Percentiles rank a stretch among this genome's conserved stretches.
Conservation (phyloP, 139 green algal species). For the Chlamydomonas incerta region DNA sequence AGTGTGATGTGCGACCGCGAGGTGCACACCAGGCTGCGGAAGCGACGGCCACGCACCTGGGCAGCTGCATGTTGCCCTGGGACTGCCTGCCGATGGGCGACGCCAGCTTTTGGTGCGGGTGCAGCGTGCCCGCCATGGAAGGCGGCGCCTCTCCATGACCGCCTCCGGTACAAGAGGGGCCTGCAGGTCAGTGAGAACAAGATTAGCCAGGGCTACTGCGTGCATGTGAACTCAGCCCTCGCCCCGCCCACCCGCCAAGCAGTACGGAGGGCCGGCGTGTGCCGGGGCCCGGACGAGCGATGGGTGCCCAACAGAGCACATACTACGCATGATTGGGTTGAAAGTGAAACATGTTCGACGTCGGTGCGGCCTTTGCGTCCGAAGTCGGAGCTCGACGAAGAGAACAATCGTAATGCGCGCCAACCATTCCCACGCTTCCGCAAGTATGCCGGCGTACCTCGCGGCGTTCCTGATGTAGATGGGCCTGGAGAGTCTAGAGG, state of each 20-base stretch:
- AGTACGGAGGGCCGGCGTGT: not conserved
- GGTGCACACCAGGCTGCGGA: no score
- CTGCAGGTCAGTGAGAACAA: not conserved
- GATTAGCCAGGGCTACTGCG: no score
- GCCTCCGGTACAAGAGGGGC: slow-evolving; percentile 8
- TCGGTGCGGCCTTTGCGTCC: no score
- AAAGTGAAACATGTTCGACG: no score
- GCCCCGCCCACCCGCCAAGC: no score
- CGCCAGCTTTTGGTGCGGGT: not conserved
- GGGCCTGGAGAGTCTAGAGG: not conserved
- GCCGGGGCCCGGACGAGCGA: not conserved
- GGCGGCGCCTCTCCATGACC: slow-evolving; percentile 22
- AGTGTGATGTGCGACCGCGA: no score
- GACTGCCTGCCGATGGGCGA: not conserved
- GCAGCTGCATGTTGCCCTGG: not conserved
- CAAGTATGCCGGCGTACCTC: no score
- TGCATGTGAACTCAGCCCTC: no score
- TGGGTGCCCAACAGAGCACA: not conserved
- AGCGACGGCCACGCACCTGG: no score
- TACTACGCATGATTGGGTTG: no score
- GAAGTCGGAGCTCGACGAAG: no score
- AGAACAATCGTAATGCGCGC: not conserved
- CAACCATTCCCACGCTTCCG: no score
- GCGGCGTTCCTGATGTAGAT: not conserved
- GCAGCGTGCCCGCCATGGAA: not conserved